phyloP scores from a whole-genome alignment of 768 basidiomycete species.

The Agaricus subrufescens region DNA sequence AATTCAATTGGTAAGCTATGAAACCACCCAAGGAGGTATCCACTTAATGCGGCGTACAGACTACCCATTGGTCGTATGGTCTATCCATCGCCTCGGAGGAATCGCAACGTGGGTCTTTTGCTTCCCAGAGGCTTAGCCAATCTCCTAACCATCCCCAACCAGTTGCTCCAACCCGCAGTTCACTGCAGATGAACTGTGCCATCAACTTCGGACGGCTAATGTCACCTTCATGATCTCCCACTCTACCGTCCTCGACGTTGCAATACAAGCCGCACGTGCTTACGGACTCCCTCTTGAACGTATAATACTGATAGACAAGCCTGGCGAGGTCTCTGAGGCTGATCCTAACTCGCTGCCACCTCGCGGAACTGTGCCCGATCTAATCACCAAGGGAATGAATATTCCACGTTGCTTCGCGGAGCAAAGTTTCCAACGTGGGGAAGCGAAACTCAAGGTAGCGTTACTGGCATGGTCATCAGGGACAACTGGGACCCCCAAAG shows the following conservation, averaged over 20 bases:
- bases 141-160: slow-evolving; percentile 7
- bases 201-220: slow-evolving; percentile 42
- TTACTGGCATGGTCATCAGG: slow-evolving; percentile 65
- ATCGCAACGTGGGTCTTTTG: slow-evolving; percentile 42
- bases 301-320: slow-evolving; percentile 40
- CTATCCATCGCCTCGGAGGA: slow-evolving; percentile 44
- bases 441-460: slow-evolving; percentile 59
- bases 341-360: slow-evolving; percentile 8
- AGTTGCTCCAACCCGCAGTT: slow-evolving; percentile 54
- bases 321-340: not conserved
- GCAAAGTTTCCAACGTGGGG: slow-evolving; percentile 38
- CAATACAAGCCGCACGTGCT: slow-evolving; percentile 34
- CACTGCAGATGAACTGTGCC: slow-evolving; percentile 45
- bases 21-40: not conserved
- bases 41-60: slow-evolving; percentile 20
- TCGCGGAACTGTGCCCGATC: slow-evolving; percentile 17
- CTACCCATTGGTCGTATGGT: slow-evolving; percentile 46
- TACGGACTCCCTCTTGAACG: slow-evolving; percentile 35
- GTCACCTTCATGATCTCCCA: slow-evolving; percentile 41
- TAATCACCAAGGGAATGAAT: slow-evolving; percentile 21
- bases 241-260: slow-evolving; percentile 37
- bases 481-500: slow-evolving; percentile 66
- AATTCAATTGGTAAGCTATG: slow-evolving; percentile 44
- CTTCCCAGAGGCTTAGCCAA: not conserved
- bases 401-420: slow-evolving; percentile 31